phyloP scores from a whole-genome alignment of 1,284 basidiomycete genomes.

The Ceratobasidium sp. region DNA sequence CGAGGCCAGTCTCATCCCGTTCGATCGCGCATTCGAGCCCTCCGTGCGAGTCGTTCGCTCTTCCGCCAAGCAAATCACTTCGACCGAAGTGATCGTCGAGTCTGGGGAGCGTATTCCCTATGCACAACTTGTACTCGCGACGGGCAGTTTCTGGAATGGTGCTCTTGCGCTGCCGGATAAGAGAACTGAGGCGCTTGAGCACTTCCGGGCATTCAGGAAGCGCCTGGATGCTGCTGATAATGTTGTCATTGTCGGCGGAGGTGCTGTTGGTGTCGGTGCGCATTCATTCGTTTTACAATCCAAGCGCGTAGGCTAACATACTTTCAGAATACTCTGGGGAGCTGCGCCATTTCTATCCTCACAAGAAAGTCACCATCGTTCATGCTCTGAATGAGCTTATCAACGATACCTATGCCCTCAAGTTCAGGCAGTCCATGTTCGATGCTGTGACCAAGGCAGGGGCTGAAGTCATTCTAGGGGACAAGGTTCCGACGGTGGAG shows the following conservation, averaged over 20 bases:
- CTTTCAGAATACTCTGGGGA: slow-evolving; percentile 60
- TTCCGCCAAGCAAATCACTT: slow-evolving; percentile 52
- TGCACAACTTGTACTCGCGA: slow-evolving; percentile 58
- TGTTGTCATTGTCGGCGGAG: slow-evolving; percentile 66
- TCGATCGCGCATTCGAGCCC: slow-evolving; percentile 47
- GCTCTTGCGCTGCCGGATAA: slow-evolving; percentile 56
- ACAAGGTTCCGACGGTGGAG: slow-evolving; percentile 56
- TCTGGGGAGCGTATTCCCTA: slow-evolving; percentile 41
- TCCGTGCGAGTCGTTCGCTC: background rate
- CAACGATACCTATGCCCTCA: slow-evolving; percentile 63
- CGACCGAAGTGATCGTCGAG: slow-evolving; percentile 44
- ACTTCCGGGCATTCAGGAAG: slow-evolving; percentile 54
- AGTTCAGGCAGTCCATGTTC: slow-evolving; percentile 59
- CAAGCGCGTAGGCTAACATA: background rate
- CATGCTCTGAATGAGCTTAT: slow-evolving; percentile 61
- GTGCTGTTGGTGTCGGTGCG: slow-evolving; percentile 66
- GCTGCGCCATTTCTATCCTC: slow-evolving; percentile 60
- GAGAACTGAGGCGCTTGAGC: slow-evolving; percentile 50
- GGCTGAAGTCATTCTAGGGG: slow-evolving; percentile 60
- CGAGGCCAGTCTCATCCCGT: slow-evolving; percentile 51
- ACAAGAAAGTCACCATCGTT: slow-evolving; percentile 69
- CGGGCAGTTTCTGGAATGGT: slow-evolving; percentile 62
- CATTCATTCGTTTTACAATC: slow-evolving; percentile 42
- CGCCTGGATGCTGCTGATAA: slow-evolving; percentile 58
- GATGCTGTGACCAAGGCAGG: slow-evolving; percentile 54